Evolutionary conservation across 352 stramenopile species (phyloP).

Genomic region (Phytophthora hibernalis): DNA sequence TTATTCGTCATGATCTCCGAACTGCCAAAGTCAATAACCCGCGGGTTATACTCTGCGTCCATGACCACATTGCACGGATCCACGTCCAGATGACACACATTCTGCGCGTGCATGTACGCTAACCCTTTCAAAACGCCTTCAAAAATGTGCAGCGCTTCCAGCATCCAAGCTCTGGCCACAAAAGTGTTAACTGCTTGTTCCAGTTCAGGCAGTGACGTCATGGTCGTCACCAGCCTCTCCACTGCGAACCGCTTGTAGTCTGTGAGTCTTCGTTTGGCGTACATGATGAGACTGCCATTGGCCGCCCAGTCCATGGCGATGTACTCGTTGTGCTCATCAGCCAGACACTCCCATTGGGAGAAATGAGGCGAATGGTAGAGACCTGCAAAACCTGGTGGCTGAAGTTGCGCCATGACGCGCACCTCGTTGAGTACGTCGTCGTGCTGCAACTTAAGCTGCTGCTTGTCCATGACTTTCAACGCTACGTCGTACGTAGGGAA

Average conservation of each 20-base stretch:
- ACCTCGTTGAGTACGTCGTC: slow-evolving; percentile 85
- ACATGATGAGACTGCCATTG: slow-evolving; percentile 75
- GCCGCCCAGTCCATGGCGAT: slow-evolving; percentile 79
- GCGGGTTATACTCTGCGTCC: slow-evolving; percentile 52
- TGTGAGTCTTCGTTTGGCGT: slow-evolving; percentile 66
- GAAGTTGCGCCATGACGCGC: slow-evolving; percentile 80
- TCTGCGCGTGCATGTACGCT: slow-evolving; percentile 81
- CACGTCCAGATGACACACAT: slow-evolving; percentile 83
- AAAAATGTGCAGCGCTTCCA: slow-evolving; percentile 73
- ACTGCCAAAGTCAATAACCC: slow-evolving; percentile 86
- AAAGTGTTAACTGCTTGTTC: slow-evolving; percentile 67
- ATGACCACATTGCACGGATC: slow-evolving; percentile 86
- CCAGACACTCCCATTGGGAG: slow-evolving; percentile 78
- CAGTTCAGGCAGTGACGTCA: slow-evolving; percentile 51
- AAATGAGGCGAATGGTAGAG: slow-evolving; percentile 68
- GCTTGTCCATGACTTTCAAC: slow-evolving; percentile 80
- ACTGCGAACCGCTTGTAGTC: slow-evolving; percentile 78
- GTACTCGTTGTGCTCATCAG: slow-evolving; percentile 77
- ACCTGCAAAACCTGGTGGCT: slow-evolving; percentile 65
- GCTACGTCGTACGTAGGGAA: slow-evolving; percentile 60
- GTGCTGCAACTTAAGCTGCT: slow-evolving; percentile 69
- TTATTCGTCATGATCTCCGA: slow-evolving; percentile 80
- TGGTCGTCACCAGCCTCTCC: slow-evolving; percentile 56
- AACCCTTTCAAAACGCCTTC: slow-evolving; percentile 70
- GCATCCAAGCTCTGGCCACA: slow-evolving; percentile 73